A percentile compares a stretch with the other conserved stretches of the same genome.
phyloP scores from a whole-genome alignment of 2,329 filamentous ascomycete genomes.

The Neurospora sp. region DNA sequence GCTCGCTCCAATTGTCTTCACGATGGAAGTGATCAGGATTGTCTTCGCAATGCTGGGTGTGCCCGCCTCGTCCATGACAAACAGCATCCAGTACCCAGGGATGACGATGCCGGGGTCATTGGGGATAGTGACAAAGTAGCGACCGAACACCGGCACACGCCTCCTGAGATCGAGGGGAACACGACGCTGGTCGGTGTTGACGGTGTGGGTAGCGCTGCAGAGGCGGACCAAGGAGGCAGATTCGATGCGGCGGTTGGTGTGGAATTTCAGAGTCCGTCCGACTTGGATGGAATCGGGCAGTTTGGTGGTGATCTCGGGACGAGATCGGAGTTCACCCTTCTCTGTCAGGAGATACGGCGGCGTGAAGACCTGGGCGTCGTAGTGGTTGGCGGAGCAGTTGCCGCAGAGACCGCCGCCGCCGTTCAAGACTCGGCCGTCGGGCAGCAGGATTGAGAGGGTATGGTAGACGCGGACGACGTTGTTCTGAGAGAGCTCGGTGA shows the following conservation, averaged over 20 bases:
- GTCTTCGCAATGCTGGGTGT: neutral
- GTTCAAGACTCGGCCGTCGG: constrained; percentile 39
- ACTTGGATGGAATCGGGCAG: neutral
- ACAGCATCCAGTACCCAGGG: constrained; percentile 46
- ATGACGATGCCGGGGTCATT: constrained; percentile 37
- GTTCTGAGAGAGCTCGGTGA: neutral
- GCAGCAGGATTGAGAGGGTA: constrained; percentile 36
- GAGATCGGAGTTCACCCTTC: constrained; percentile 2
- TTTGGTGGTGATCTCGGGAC: neutral
- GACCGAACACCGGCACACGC: constrained; percentile 15
- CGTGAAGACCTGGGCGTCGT: constrained; percentile 41
- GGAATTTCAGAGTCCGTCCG: neutral
- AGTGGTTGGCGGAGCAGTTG: constrained; percentile 32
- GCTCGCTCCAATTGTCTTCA: neutral
- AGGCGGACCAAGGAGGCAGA: constrained; percentile 35
- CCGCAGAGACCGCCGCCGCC: constrained; percentile 45
- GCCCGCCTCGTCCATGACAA: constrained; percentile 26
- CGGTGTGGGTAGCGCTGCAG: constrained; percentile 41
- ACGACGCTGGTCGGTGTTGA: constrained; percentile 49
- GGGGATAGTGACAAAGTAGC: constrained; percentile 33
- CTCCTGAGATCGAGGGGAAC: constrained; percentile 30
- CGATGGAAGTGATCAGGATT: neutral
- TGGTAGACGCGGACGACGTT: constrained; percentile 34
- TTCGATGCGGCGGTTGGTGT: constrained; percentile 18
- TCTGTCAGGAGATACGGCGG: constrained; percentile 45